These are phyloP conservation scores for Favolaschia claudopus DNA, from an alignment of 768 basidiomycete genomes.

Conservation along the genomic window DNA sequence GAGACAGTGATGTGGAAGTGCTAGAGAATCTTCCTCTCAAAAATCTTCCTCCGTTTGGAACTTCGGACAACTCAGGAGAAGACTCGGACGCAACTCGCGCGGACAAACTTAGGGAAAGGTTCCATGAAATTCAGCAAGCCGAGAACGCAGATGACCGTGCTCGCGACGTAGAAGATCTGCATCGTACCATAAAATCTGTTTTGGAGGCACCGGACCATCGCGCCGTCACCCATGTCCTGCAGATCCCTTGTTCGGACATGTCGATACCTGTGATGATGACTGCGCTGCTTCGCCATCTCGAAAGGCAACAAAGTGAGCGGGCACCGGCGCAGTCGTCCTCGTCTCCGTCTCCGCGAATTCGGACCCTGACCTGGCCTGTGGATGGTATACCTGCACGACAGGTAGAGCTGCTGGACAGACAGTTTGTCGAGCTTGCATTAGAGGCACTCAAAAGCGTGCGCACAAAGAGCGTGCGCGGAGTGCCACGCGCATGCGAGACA, in stretches of 20 bases:
- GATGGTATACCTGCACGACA: constrained; percentile 14
- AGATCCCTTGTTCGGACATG: constrained; percentile 52
- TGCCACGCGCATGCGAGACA: too few species aligned
- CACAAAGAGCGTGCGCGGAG: too few species aligned
- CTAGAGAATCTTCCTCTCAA: not conserved
- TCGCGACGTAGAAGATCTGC: constrained; percentile 48
- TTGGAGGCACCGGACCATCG: constrained; percentile 46
- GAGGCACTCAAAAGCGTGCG: constrained; percentile 54
- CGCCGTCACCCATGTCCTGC: constrained; percentile 48
- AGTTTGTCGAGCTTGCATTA: constrained; percentile 53
- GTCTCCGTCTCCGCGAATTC: constrained; percentile 13
- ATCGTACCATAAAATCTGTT: constrained; percentile 46
- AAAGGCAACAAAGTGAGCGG: not conserved
- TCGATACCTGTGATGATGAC: constrained; percentile 26
- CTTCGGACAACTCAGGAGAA: not conserved
- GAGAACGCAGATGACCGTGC: constrained; percentile 46
- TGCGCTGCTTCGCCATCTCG: constrained; percentile 9
- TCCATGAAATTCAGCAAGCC: constrained; percentile 6
- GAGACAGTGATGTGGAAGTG: not conserved
- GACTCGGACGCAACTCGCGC: not conserved
- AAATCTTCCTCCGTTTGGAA: not conserved
- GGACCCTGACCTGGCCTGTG: constrained; percentile 18
- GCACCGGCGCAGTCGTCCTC: not conserved
- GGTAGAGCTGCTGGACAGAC: constrained; percentile 45
- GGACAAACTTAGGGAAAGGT: not conserved